Evolutionary conservation across 306 rosid genomes (phyloP).

Genomic region (Castanopsis chinensis): DNA sequence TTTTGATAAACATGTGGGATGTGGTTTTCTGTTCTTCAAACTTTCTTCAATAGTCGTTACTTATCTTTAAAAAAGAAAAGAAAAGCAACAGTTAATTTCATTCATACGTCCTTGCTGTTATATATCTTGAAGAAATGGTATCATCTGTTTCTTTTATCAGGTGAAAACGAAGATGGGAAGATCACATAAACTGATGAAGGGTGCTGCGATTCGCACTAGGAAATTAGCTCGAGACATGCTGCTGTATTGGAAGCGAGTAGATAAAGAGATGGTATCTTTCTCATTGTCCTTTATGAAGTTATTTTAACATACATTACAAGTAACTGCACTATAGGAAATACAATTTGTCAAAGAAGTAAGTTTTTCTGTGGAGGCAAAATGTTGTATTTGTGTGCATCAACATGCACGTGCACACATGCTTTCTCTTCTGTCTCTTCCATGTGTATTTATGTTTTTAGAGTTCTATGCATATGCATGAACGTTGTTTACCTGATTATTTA

Average conservation of each 20-base stretch:
- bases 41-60: background rate
- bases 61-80: too few relatives aligned
- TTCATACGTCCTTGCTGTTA: constrained; percentile 3
- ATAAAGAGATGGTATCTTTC: constrained; percentile 83
- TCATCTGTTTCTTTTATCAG: constrained; percentile 38
- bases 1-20: constrained; percentile 12
- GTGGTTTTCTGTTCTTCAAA: constrained; percentile 10
- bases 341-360: constrained; percentile 12
- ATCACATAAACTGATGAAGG: constrained; percentile 76
- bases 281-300: constrained; percentile 16
- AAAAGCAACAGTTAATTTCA: constrained; percentile 7
- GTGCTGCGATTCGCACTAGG: constrained; percentile 83
- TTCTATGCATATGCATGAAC: background rate
- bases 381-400: background rate
- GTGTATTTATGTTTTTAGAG: background rate
- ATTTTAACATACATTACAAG: constrained; percentile 14
- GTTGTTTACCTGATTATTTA: too few relatives aligned
- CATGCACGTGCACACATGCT: background rate
- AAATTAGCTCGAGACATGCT: constrained; percentile 91
- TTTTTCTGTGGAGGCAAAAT: background rate
- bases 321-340: constrained; percentile 14
- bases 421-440: background rate
- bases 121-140: constrained; percentile 21
- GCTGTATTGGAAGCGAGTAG: constrained; percentile 92
- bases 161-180: constrained; percentile 84